Evolutionary conservation across 129 eudicot species (phyloP), one percentile per base, ranked within the genome.

Genomic region (Flaveria brownii): DNA sequence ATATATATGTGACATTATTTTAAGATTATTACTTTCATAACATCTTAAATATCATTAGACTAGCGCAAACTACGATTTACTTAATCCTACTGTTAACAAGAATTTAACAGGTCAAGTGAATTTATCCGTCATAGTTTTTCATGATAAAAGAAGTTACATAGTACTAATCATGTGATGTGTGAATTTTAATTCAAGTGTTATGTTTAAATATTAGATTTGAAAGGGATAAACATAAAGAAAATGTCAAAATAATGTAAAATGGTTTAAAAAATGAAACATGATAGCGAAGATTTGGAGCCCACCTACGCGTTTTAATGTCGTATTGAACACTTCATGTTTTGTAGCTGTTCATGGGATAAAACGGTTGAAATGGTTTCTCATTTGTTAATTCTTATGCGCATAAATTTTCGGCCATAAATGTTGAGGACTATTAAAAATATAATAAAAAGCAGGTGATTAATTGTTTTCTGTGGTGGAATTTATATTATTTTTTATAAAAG

Each of bases 311-410:
- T 67, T 55, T 54, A 11, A 39, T 15, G 39, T 65, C 70, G 49
- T 52, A 42, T 55, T 55, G 68, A 73, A 64, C 36, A 54, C 22
- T 77, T 64, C 68, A 68, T 55, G 73, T 74, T 62, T 28, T 75
- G 63, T 47, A 75, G 72, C 30, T 22, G 63, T 65, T 39, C 25
- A n/a, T 39, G 13, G 14, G 22, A 36, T 33, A 15, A 33, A 65
- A 36, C 68, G 68, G 68, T 61, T 61, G 42, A 30, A 62, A 62
- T 62, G 68, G 1, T 62, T 20, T 62, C 49, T 65, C 22, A 63
- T 63, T 54, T 49, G 8, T 36, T 36, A 15, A 3, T 10, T 52
- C 7, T 52, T 20, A n/a, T 54, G 67, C 67, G 67, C 67, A 61
- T 61, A 4, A 61, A 9, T 57, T 22, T 20, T 20, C 64, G 43